Base-by-base conservation (phyloP, 345 rosid species). In the Anacardium occidentale region DNA sequence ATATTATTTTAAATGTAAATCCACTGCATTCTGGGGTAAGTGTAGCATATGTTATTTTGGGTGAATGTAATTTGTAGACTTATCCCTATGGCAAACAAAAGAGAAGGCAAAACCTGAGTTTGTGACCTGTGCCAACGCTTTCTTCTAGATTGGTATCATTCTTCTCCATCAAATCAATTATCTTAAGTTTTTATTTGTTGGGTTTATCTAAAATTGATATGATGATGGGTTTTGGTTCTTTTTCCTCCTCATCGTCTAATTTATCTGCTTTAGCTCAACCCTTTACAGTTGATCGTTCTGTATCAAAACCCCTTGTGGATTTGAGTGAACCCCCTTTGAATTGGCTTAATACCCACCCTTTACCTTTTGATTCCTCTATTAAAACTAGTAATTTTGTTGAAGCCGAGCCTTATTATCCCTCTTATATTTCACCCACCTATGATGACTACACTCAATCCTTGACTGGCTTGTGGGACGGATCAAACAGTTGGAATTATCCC, bases 211-310 rank as follows among this genome's bases (percentile, higher is more conserved):
- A 56, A 32, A 32, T 20, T 65, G 34, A 22, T 25, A 69, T 18
- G 80, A 84, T 80, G 88, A 81, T 81, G 83, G 84, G 81, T 69
- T 72, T 66, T 65, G 85, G 82, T 62, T 50, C 53, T 3, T 77
- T 84, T 44, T 75, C 85, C 2, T 66, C 80, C 45, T 76, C 83
- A 5, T 71, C 87, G 7, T 85, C 86, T 9, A 84, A 81, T 76
- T 80, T 88, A 70, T 85, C 92, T 5, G 77, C 89, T 70, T 78
- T 75, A 72, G 92, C 92, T 63, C 88, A 86, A 4, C 92, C 92
- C 34, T 88, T 88, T 56, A 84, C 85, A 2, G 89, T 84, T 22
- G 84, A 80, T 25, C 76, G 84, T 29, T 77, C 84, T 24, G 64
- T 58, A 5, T 58, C 70, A 2, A 82, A 76, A 72, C 79, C 84